These are phyloP conservation scores for Ceratocystis cacaofunesta DNA, from an alignment of 2,329 filamentous ascomycete genomes.

Conservation along the genomic window DNA sequence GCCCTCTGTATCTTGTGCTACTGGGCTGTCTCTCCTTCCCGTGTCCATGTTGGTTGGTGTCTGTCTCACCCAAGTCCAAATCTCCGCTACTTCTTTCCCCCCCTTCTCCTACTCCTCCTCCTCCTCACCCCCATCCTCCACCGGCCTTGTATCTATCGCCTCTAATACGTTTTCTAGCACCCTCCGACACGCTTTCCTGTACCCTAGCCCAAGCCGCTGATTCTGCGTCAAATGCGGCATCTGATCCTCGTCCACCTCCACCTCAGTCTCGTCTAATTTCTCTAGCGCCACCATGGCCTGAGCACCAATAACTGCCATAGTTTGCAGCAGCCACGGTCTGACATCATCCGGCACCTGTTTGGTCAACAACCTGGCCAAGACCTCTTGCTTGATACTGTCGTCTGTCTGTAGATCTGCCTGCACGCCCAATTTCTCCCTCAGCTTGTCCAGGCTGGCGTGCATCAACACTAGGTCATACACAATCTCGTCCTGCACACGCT, in stretches of 20 bases:
- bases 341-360: constrained; percentile 21
- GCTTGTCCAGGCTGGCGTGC: constrained; percentile 21
- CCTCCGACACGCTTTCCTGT: constrained; percentile 33
- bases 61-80: neutral
- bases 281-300: constrained; percentile 32
- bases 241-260: constrained; percentile 29
- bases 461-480: constrained; percentile 34
- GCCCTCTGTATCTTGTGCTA: too few species aligned
- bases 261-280: constrained; percentile 32
- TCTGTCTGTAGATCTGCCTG: neutral
- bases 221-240: constrained; percentile 28
- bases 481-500: constrained; percentile 38
- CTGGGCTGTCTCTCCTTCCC: too few species aligned
- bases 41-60: neutral
- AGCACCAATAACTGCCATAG: constrained; percentile 30
- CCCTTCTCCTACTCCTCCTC: neutral
- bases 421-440: neutral
- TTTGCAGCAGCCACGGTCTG: constrained; percentile 23
- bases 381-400: constrained; percentile 16
- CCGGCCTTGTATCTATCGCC: constrained; percentile 22
- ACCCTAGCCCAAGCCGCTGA: constrained; percentile 35
- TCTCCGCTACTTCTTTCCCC: neutral
- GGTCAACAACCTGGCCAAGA: constrained; percentile 14
- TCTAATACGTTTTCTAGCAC: constrained; percentile 34
- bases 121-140: constrained; percentile 8